A percentile compares a stretch with the other conserved stretches of the same genome.
Evolutionary conservation across 2,329 filamentous ascomycete species (phyloP).

Genomic region (Aspergillus nomiae): DNA sequence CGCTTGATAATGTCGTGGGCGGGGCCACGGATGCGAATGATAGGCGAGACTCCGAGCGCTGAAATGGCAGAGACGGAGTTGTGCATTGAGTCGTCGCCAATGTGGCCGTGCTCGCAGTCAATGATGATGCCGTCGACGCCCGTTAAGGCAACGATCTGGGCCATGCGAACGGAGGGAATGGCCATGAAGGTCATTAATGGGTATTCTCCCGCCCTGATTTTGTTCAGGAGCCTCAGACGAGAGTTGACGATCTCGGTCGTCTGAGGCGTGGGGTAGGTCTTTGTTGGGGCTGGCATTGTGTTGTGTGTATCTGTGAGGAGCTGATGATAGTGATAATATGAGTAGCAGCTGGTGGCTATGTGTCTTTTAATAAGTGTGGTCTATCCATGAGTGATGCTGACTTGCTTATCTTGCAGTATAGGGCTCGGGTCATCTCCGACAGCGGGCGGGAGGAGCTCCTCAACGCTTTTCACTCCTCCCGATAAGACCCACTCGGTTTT

Average conservation of each 20-base stretch:
- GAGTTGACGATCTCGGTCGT: constrained; percentile 43
- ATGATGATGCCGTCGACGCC: constrained; percentile 66
- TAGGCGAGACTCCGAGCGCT: constrained; percentile 26
- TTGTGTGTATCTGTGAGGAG: background rate
- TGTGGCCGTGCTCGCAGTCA: constrained; percentile 32
- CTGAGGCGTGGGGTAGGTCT: constrained; percentile 30
- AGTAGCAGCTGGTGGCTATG: background rate
- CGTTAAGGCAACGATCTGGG: constrained; percentile 61
- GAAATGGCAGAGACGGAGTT: constrained; percentile 28
- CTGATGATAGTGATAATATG: background rate
- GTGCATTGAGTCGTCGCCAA: constrained; percentile 32
- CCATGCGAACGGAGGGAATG: constrained; percentile 50
- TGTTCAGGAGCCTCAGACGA: constrained; percentile 48
- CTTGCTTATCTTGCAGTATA: background rate
- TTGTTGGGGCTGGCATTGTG: constrained; percentile 7
- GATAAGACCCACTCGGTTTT: background rate
- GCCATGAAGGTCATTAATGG: constrained; percentile 55
- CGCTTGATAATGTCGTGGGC: constrained; percentile 28
- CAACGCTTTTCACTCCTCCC: constrained; percentile 1
- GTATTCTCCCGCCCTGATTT: constrained; percentile 40
- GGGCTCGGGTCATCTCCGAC: background rate
- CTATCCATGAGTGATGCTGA: background rate
- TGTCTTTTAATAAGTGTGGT: background rate
- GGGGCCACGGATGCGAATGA: constrained; percentile 25
- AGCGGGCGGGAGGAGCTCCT: constrained; percentile 21